Evolutionary conservation across 257 asterid genomes (phyloP).

Genomic region (Gentiana macrophylla): DNA sequence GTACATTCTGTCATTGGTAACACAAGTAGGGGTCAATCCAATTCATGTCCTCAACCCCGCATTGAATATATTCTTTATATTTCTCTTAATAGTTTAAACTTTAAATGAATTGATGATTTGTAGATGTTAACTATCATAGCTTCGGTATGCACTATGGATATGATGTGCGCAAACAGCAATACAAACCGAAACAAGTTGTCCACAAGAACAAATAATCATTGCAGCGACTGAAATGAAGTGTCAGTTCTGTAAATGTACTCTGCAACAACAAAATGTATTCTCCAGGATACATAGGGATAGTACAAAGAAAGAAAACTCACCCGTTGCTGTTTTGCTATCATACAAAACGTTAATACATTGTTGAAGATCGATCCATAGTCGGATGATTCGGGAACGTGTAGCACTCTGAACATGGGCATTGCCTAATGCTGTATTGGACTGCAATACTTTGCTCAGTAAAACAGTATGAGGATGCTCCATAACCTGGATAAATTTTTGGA

Average conservation of each 20-base stretch:
- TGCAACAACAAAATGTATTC: background rate
- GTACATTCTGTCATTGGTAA: too few relatives aligned
- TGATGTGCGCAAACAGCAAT: too few relatives aligned
- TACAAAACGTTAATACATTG: conserved; percentile 66
- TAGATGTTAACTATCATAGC: too few relatives aligned
- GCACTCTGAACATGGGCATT: conserved; percentile 46
- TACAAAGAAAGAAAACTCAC: conserved; percentile 33
- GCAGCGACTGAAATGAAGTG: background rate
- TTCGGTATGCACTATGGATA: too few relatives aligned
- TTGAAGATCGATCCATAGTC: conserved; percentile 86
- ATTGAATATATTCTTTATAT: too few relatives aligned
- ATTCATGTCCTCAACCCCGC: too few relatives aligned
- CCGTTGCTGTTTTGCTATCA: conserved; percentile 67
- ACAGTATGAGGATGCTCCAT: conserved; percentile 88
- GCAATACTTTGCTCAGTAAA: conserved; percentile 70
- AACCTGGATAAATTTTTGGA: conserved; percentile 36
- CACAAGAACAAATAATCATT: background rate
- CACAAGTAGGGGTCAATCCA: too few relatives aligned
- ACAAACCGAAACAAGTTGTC: too few relatives aligned
- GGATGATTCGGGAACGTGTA: conserved; percentile 47
- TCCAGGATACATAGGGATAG: background rate
- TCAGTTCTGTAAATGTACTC: background rate
- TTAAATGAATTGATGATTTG: too few relatives aligned
- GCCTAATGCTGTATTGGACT: conserved; percentile 68
- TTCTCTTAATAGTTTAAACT: too few relatives aligned